phyloP scores from a whole-genome alignment of 306 rosid genomes.

The Luffa aegyptiaca region DNA sequence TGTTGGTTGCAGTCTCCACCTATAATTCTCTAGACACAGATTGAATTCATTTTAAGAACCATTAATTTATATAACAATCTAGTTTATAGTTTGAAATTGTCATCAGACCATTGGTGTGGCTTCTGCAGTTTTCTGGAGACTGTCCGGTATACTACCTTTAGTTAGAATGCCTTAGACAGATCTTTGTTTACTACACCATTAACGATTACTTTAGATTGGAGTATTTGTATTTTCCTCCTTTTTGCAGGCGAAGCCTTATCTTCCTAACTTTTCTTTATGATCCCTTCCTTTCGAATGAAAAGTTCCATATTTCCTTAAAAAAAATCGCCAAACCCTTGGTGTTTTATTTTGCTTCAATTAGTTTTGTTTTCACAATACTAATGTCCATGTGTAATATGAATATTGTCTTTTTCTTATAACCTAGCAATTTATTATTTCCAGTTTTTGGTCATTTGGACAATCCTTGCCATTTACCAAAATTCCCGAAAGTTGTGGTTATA shows the following conservation, averaged over 20 bases:
- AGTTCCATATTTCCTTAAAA: not conserved
- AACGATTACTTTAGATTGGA: not conserved
- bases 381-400: not conserved
- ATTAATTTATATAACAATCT: not conserved
- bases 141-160: not conserved
- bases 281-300: not conserved
- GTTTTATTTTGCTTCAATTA: not conserved
- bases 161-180: not conserved
- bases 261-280: not conserved
- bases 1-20: not conserved
- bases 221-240: not conserved
- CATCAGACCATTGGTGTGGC: not conserved
- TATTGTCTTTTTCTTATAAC: slow-evolving; percentile 10
- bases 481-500: slow-evolving; percentile 79
- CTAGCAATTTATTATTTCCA: slow-evolving; percentile 25
- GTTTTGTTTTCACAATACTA: not conserved
- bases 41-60: not conserved
- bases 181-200: not conserved
- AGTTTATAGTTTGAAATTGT: not conserved
- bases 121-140: not conserved
- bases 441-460: slow-evolving; percentile 89
- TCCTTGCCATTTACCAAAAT: slow-evolving; percentile 53
- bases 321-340: not conserved
- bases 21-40: not conserved
- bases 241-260: not conserved